Evolutionary conservation across 2,329 filamentous ascomycete genomes (phyloP).

Genomic region (Periconia digitata): DNA sequence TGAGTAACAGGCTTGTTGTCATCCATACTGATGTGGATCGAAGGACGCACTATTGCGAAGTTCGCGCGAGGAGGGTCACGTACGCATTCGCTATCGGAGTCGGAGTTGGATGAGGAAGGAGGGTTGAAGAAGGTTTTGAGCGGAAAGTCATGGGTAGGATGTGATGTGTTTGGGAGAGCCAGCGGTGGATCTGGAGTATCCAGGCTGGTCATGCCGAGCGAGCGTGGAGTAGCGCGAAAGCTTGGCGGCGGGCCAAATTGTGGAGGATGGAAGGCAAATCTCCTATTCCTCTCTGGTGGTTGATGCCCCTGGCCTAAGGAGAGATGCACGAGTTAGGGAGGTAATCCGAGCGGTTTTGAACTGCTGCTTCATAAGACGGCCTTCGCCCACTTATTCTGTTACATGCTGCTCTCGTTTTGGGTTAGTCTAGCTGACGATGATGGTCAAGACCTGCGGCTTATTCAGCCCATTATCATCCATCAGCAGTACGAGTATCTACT

Average conservation of each 20-base stretch:
- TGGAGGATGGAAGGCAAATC: conserved; percentile 9
- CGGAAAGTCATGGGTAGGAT: conserved; percentile 42
- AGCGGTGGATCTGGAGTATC: conserved; percentile 31
- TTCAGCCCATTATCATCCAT: too few species aligned
- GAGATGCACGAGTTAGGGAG: background rate
- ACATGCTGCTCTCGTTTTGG: background rate
- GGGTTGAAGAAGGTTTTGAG: conserved; percentile 38
- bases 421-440: background rate
- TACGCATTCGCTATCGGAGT: conserved; percentile 26
- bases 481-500: too few species aligned
- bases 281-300: too few species aligned
- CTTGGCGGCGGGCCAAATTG: background rate
- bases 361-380: background rate
- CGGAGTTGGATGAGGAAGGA: conserved; percentile 28
- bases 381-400: background rate
- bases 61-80: conserved; percentile 17
- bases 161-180: conserved; percentile 25
- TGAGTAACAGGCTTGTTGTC: conserved; percentile 22
- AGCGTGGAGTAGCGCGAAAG: conserved; percentile 10
- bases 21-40: conserved; percentile 35
- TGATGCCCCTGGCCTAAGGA: background rate
- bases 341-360: too few species aligned
- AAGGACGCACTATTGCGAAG: conserved; percentile 35
- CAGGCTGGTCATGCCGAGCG: conserved; percentile 25
- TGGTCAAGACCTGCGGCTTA: too few species aligned